phyloP scores from a whole-genome alignment of 2,329 filamentous ascomycete species.

The Zelopaecilomyces penicillatus region DNA sequence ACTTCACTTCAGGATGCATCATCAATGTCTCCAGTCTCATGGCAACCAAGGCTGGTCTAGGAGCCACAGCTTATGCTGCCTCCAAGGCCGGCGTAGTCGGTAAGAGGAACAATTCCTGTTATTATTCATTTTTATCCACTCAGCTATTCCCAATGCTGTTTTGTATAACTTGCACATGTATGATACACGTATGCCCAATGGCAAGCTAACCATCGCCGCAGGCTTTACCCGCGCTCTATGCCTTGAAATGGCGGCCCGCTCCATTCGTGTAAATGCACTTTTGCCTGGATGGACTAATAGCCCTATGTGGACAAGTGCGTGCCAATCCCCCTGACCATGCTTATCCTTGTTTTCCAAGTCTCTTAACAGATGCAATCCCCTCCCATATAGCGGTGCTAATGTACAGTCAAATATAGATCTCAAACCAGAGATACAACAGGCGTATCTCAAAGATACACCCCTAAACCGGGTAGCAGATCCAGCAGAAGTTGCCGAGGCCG shows the following conservation, averaged over 20 bases:
- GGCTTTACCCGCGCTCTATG: conserved; percentile 62
- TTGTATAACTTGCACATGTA: background rate
- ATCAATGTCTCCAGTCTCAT: conserved; percentile 77
- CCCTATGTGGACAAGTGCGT: conserved; percentile 65
- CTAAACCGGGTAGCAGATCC: conserved; percentile 55
- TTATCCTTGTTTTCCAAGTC: conserved; percentile 7
- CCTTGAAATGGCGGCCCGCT: conserved; percentile 49
- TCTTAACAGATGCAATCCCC: background rate
- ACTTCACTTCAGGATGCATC: conserved; percentile 49
- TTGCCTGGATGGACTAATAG: conserved; percentile 78
- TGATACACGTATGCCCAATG: conserved; percentile 11
- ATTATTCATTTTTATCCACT: conserved; percentile 6
- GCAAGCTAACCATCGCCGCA: conserved; percentile 22
- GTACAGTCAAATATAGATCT: conserved; percentile 29
- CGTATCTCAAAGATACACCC: conserved; percentile 48
- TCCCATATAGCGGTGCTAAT: conserved; percentile 24
- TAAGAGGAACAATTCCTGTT: conserved; percentile 22
- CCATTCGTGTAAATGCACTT: conserved; percentile 70
- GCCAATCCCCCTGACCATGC: conserved; percentile 9
- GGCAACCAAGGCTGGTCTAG: conserved; percentile 58
- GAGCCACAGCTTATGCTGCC: conserved; percentile 66
- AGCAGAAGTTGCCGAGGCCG: conserved; percentile 74
- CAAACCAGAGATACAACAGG: conserved; percentile 28
- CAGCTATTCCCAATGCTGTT: background rate
- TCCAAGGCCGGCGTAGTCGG: conserved; percentile 74